These are phyloP conservation scores for Sugiyamaella sp. DNA, from an alignment of 1,139 yeast species.

Conservation along the genomic window DNA sequence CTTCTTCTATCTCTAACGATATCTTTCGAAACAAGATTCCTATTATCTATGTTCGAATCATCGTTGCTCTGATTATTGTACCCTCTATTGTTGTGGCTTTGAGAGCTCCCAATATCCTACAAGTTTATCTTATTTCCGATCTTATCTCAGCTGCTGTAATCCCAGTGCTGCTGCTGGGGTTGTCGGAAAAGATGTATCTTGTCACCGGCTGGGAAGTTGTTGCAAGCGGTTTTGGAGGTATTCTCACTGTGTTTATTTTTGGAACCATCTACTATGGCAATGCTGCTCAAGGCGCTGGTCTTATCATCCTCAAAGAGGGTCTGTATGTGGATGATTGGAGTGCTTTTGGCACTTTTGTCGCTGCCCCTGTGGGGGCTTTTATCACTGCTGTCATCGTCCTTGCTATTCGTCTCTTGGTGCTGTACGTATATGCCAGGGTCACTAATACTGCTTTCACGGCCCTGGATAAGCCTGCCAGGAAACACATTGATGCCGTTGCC, in stretches of 20 bases:
- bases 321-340: slow-evolving; percentile 88
- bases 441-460: slow-evolving; percentile 58
- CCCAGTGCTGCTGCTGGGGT: slow-evolving; percentile 83
- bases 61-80: slow-evolving; percentile 74
- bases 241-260: slow-evolving; percentile 76
- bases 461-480: slow-evolving; percentile 50
- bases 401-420: slow-evolving; percentile 51
- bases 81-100: slow-evolving; percentile 86
- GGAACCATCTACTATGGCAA: slow-evolving; percentile 76
- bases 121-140: slow-evolving; percentile 89
- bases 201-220: slow-evolving; percentile 81
- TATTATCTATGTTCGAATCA: slow-evolving; percentile 64
- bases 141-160: slow-evolving; percentile 83
- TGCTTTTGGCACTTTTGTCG: slow-evolving; percentile 91
- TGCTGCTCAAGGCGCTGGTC: slow-evolving; percentile 78
- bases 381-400: slow-evolving; percentile 58
- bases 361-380: slow-evolving; percentile 84
- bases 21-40: slow-evolving; percentile 79
- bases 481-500: background rate
- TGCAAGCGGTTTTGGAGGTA: slow-evolving; percentile 81
- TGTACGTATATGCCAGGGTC: slow-evolving; percentile 46
- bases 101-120: slow-evolving; percentile 78
- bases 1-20: slow-evolving; percentile 87
- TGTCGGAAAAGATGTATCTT: slow-evolving; percentile 62
- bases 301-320: slow-evolving; percentile 75